Evolutionary conservation across 257 asterid genomes (phyloP).

Genomic region (Solanum pimpinellifolium): DNA sequence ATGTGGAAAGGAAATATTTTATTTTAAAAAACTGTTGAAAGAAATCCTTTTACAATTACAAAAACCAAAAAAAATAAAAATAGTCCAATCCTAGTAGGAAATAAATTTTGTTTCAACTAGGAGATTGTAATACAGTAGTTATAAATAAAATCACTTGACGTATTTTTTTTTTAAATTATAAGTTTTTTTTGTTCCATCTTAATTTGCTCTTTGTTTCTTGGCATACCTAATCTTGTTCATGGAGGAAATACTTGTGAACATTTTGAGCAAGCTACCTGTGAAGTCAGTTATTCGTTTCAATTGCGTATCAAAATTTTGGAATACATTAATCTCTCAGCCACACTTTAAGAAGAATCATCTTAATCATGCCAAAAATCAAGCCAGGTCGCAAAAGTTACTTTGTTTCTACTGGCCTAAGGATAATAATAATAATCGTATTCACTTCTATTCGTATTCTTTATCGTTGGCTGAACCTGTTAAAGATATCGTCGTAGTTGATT

Average conservation of each 20-base stretch:
- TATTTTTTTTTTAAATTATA: too few relatives aligned
- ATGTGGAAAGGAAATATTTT: too few relatives aligned
- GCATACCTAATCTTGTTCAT: not conserved
- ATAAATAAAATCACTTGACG: not conserved
- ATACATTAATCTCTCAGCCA: not conserved
- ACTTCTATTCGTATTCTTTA: not conserved
- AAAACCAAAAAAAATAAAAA: too few relatives aligned
- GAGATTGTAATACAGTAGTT: not conserved
- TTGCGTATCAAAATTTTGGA: not conserved
- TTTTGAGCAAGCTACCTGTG: too few relatives aligned
- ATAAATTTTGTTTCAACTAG: not conserved
- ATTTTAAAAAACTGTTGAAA: not conserved
- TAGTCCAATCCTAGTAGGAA: not conserved
- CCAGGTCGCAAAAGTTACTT: not conserved
- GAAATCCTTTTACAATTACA: too few relatives aligned
- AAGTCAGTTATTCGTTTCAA: not conserved
- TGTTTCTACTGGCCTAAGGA: rapidly evolving
- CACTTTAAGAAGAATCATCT: not conserved
- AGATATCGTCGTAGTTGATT: too few relatives aligned
- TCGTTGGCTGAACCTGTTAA: not conserved
- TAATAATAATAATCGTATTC: not conserved
- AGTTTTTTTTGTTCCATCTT: not conserved
- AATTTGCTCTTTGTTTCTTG: not conserved
- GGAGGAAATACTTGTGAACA: not conserved
- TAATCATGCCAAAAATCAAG: not conserved